Evolutionary conservation across 352 stramenopile species (phyloP), one percentile per base, ranked within the genome.

Genomic region (Phytopythium oedochilum): DNA sequence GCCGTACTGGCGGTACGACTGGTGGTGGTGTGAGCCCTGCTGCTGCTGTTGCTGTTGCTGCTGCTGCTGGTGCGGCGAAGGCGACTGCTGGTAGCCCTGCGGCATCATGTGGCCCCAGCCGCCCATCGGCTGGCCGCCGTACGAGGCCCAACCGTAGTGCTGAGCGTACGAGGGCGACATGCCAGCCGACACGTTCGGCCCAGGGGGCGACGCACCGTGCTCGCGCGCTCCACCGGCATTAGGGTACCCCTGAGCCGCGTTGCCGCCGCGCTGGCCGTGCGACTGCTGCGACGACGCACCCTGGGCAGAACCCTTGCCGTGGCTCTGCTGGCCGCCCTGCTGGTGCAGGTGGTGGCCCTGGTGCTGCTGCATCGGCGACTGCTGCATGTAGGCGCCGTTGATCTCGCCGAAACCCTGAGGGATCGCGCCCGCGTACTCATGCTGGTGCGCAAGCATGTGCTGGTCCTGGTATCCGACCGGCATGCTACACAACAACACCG

Each of bases 391-490:
- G 18, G 77, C 77, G 25, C 72, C 70, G 53, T 75, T 89, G 55
- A 94, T 90, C 54, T 94, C 85, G 34, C 83, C 85, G 57, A 94
- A 94, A 18, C 85, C 85, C 54, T 92, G 85, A 8, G 79, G 77
- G 8, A 93, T 73, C 28, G 66, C 71, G 15, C 78, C 81, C 15
- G 72, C 78, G 53, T 94, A 94, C 53, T 92, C 85, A 57, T 90
- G 78, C 61, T 90, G 78, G 61, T 92, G 84, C 22, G 67, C 68
- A 34, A 92, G 72, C 62, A 91, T 64, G 63, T 92, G 81, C 67
- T 92, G 83, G 48, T 94, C 85, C 61, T 92, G 85, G 66, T 92
- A 94, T 4, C 78, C 73, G 18, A 85, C 66, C 5, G 85, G 84
- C 53, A 88, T 86, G 62, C 74, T 80, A 42, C 5, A 18, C n/a